Evolutionary conservation across 2,329 filamentous ascomycete species (phyloP), one percentile per base, ranked within the genome.

Genomic region (Claviceps africana): DNA sequence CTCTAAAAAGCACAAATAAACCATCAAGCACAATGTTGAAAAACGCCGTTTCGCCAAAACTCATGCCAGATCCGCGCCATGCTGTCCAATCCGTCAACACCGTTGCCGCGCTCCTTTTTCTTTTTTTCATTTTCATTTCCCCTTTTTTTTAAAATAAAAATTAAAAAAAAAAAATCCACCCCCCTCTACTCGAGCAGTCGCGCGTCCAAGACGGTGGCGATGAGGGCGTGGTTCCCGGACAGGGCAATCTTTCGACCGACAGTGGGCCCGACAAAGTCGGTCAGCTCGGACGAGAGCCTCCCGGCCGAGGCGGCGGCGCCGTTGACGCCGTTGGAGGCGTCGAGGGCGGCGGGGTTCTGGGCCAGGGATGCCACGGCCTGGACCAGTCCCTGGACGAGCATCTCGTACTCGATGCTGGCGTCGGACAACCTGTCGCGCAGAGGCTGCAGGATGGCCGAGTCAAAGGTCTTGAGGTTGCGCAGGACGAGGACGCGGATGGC

Each of bases 401-500:
- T 74, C 59, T 79, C 75, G 52, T 74, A 73, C 58, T 82, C 77
- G 49, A 77, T 67, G 7, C 66, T 66, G 1, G 67, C 63, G 33
- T 76, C 76, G 15, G 70, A 69, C n/a, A n/a, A n/a, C 59, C 72
- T 76, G 40, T 79, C 74, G 52, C 67, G 72, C 43, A 81, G 64
- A 5, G 76, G 77, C 54, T 72, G 69, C 47, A 82, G 68, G 53
- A 81, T 77, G 7, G 68, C 69, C 0, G 68, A 60, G 59, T 80
- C 77, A 51, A 81, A 77, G 15, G 68, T 68, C 58, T 75, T 75
- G 45, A 82, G 67, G 58, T 79, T 79, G 19, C 75, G 74, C 35
- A 82, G 65, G 13, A 80, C 70, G 33, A 81, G 66, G 2, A 81
- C 70, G 13, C 77, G 74, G 37, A 81, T 73, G 8, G 76, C 75